Conservation (phyloP, 495 filamentous ascomycete genomes). For the Penicillium paradoxum region DNA sequence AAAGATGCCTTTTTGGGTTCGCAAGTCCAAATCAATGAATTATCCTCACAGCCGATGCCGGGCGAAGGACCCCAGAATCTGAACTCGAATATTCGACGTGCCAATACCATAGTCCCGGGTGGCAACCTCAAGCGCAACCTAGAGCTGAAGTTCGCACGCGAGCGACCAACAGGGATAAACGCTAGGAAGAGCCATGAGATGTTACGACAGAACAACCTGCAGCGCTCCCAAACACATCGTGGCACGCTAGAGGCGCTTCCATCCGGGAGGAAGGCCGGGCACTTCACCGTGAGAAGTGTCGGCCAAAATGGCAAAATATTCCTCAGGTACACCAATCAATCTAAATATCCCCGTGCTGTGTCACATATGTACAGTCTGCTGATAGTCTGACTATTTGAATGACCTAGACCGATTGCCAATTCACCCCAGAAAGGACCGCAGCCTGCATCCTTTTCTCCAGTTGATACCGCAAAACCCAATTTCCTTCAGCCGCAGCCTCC, state of each 20-base stretch:
- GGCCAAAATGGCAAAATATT: conserved; percentile 93
- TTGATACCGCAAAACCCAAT: conserved; percentile 35
- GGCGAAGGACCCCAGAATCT: conserved; percentile 20
- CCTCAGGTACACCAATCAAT: conserved; percentile 63
- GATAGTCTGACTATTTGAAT: conserved; percentile 13
- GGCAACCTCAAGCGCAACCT: conserved; percentile 30
- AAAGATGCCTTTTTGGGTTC: conserved; percentile 15
- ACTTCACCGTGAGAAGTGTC: conserved; percentile 92
- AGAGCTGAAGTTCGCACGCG: conserved; percentile 28
- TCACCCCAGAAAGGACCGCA: conserved; percentile 30
- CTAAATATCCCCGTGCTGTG: conserved; percentile 17
- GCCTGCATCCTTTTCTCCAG: conserved; percentile 25
- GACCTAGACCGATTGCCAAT: conserved; percentile 47
- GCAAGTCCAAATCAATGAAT: conserved; percentile 19
- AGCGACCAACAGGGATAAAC: conserved; percentile 34
- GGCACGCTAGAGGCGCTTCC: conserved; percentile 30
- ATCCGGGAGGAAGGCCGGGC: conserved; percentile 53
- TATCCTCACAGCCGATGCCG: conserved; percentile 14
- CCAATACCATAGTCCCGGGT: conserved; percentile 41
- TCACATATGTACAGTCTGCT: conserved; percentile 19
- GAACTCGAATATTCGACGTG: conserved; percentile 32
- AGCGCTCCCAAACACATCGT: conserved; percentile 32
- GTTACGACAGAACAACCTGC: conserved; percentile 39
- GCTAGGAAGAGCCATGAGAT: conserved; percentile 47
- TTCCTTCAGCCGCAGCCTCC: conserved; percentile 23